A percentile compares a stretch with the other conserved stretches of the same genome.
Evolutionary conservation across 202 grass and related monocot species (phyloP).

Genomic region (Carex sylvatica): DNA sequence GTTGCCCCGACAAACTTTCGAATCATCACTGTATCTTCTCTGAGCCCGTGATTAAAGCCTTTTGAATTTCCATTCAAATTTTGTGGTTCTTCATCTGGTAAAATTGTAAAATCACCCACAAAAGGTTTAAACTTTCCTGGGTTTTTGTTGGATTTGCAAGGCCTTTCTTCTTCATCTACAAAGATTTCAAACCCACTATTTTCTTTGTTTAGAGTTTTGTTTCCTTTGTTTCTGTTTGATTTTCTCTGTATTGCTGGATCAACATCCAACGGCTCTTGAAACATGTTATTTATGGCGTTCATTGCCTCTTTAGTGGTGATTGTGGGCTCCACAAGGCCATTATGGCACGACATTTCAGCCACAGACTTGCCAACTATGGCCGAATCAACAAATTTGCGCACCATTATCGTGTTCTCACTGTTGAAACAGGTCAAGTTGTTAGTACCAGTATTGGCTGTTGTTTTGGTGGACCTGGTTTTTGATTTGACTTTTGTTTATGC

Average conservation of each 20-base stretch:
- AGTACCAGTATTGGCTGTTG: not conserved
- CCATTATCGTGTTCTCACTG: constrained; percentile 81
- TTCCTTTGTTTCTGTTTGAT: constrained; percentile 42
- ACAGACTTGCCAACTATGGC: constrained; percentile 82
- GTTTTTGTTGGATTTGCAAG: constrained; percentile 27
- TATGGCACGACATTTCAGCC: constrained; percentile 90
- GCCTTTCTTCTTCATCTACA: constrained; percentile 52
- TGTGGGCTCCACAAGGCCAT: constrained; percentile 87
- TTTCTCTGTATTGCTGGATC: constrained; percentile 60
- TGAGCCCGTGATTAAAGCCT: constrained; percentile 37
- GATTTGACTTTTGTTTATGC: constrained; percentile 9
- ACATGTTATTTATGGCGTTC: constrained; percentile 83
- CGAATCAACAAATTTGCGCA: constrained; percentile 73
- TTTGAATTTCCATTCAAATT: constrained; percentile 22
- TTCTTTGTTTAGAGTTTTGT: constrained; percentile 35
- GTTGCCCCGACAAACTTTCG: constrained; percentile 81
- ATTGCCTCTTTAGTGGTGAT: constrained; percentile 90
- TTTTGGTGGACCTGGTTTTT: constrained; percentile 3
- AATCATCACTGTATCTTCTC: constrained; percentile 63
- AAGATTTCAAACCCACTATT: constrained; percentile 45
- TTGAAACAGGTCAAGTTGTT: constrained; percentile 40
- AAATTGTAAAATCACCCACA: constrained; percentile 59
- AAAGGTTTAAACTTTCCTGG: constrained; percentile 47
- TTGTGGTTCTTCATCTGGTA: constrained; percentile 29
- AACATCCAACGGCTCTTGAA: constrained; percentile 73